phyloP scores from a whole-genome alignment of 352 stramenopile genomes.

The Phytopythium litorale region DNA sequence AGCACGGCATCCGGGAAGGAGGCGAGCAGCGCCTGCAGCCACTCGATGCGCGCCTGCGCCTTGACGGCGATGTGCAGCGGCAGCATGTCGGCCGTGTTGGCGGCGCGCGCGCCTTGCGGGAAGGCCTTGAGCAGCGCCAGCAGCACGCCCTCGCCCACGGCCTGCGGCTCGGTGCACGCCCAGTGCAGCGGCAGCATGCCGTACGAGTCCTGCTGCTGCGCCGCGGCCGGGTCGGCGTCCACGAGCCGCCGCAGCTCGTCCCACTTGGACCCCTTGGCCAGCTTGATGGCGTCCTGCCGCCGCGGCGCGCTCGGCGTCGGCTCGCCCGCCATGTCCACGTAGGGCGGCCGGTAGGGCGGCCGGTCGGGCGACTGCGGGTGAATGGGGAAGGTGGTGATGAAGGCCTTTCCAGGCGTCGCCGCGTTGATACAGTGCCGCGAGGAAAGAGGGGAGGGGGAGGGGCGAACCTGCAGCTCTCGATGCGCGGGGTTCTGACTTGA shows the following conservation, averaged over 20 bases:
- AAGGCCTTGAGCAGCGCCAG: constrained; percentile 79
- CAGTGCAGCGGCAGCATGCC: constrained; percentile 87
- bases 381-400: background rate
- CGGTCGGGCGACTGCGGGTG: too few species aligned
- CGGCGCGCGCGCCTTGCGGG: constrained; percentile 51
- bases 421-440: too few species aligned
- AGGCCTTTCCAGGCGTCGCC: too few species aligned
- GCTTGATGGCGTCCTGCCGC: constrained; percentile 79
- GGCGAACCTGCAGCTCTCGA: too few species aligned
- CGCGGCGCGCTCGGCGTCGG: constrained; percentile 26
- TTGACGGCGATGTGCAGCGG: constrained; percentile 88
- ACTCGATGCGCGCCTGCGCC: constrained; percentile 83
- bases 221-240: constrained; percentile 57
- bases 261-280: constrained; percentile 81
- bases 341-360: background rate
- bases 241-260: constrained; percentile 72
- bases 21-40: constrained; percentile 78
- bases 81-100: constrained; percentile 83
- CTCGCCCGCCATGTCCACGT: constrained; percentile 2
- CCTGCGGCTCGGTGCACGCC: constrained; percentile 81
- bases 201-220: constrained; percentile 81
- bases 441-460: too few species aligned
- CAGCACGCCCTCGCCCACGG: constrained; percentile 68
- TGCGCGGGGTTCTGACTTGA: too few species aligned
- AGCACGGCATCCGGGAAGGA: constrained; percentile 80